Conservation (phyloP, 1,284 basidiomycete genomes). For the Malassezia equina region DNA sequence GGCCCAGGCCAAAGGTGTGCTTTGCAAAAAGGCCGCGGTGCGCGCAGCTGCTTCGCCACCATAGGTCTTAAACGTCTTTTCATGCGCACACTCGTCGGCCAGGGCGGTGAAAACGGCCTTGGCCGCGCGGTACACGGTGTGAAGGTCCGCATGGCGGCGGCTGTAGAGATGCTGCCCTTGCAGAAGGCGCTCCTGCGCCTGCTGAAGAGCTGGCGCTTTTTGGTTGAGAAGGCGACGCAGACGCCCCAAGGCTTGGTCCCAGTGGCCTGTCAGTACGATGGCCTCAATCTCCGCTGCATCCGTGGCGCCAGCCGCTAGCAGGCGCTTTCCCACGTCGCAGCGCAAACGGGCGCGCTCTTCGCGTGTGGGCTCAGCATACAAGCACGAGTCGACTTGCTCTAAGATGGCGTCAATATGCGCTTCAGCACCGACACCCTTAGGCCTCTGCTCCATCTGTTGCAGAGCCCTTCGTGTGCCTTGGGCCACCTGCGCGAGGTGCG, state of each 20-base stretch:
- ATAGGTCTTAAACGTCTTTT: neutral
- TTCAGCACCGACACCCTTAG: neutral
- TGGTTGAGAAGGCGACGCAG: neutral
- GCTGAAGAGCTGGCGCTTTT: neutral
- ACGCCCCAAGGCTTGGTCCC: neutral
- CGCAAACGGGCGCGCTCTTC: neutral
- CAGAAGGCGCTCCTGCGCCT: conserved; percentile 4
- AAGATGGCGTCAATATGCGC: neutral
- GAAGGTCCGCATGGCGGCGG: neutral
- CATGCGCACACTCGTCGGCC: neutral
- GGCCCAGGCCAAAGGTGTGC: conserved; percentile 7
- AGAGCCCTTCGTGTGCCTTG: neutral
- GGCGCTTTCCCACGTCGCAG: neutral
- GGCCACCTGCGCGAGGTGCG: neutral
- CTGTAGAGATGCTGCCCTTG: neutral
- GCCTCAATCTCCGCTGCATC: conserved; percentile 1
- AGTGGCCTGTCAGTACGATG: neutral
- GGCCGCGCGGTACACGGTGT: neutral
- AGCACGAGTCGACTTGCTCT: conserved; percentile 3
- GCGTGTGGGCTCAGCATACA: neutral
- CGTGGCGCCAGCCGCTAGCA: neutral
- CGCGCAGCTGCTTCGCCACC: neutral
- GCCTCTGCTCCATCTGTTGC: neutral
- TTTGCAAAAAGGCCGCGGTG: conserved; percentile 5
- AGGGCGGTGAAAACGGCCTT: neutral